Conservation (phyloP, 768 basidiomycete genomes). For the Goffeauzyma gilvescens region DNA sequence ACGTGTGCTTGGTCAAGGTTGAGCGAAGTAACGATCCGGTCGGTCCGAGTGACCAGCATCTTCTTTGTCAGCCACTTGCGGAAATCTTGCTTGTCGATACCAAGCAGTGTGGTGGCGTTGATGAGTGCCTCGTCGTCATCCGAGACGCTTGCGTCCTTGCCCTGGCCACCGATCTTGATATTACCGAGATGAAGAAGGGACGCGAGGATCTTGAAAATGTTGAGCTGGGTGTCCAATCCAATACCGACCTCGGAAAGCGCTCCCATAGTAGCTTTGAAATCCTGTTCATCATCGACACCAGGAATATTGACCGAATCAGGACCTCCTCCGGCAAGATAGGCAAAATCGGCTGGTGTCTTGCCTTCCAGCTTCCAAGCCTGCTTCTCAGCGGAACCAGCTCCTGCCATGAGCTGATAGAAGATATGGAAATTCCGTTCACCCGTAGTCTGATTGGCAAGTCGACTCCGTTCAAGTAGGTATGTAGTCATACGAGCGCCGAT, state of each 20-base stretch:
- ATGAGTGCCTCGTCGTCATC: conserved; percentile 63
- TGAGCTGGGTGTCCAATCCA: conserved; percentile 91
- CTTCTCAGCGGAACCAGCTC: conserved; percentile 82
- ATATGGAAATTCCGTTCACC: conserved; percentile 99
- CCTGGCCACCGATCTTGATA: conserved; percentile 46
- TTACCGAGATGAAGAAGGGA: conserved; percentile 95
- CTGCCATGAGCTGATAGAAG: conserved; percentile 97
- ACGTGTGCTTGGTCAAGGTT: conserved; percentile 76
- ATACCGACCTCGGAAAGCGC: conserved; percentile 94
- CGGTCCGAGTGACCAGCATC: conserved; percentile 78
- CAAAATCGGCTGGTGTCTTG: conserved; percentile 67
- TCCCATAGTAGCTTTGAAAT: conserved; percentile 80
- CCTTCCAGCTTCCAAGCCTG: conserved; percentile 84
- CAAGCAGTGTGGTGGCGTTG: conserved; percentile 71
- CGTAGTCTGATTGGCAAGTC: conserved; percentile 89
- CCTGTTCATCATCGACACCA: conserved; percentile 90
- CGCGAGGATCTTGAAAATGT: conserved; percentile 76
- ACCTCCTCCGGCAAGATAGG: conserved; percentile 84
- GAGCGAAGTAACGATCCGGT: conserved; percentile 81
- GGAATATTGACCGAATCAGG: conserved; percentile 63
- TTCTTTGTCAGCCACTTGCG: conserved; percentile 99
- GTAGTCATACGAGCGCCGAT: conserved; percentile 98
- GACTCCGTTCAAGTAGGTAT: conserved; percentile 88
- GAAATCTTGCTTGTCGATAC: conserved; percentile 76
- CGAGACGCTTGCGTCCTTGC: conserved; percentile 48